These are phyloP conservation scores for Salix suchowensis DNA, from an alignment of 345 rosid species.

Conservation along the genomic window DNA sequence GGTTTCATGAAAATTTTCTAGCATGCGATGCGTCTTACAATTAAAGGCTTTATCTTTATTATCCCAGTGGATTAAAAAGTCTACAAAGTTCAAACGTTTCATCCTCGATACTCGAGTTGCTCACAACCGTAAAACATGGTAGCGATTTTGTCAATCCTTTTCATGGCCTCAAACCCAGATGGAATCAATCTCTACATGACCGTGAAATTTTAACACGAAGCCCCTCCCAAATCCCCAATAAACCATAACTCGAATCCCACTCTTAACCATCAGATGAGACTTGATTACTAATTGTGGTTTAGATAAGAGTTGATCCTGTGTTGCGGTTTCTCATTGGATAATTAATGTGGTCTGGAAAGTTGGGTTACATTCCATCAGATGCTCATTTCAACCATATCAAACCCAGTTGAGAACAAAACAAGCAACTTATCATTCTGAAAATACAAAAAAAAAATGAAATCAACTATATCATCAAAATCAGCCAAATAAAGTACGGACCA, in stretches of 20 bases:
- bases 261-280: not conserved
- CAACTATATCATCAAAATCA: too few species aligned
- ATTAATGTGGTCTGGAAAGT: not conserved
- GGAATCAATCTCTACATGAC: not conserved
- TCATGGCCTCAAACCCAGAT: not conserved
- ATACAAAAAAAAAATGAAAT: too few species aligned
- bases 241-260: not conserved
- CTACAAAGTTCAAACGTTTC: not conserved
- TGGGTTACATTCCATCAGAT: not conserved
- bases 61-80: not conserved
- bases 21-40: not conserved
- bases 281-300: not conserved
- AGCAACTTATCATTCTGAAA: too few species aligned
- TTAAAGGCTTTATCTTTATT: not conserved
- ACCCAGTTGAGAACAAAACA: too few species aligned
- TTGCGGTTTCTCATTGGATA: not conserved
- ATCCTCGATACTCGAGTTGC: not conserved
- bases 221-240: not conserved
- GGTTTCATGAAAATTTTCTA: not conserved
- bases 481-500: too few species aligned
- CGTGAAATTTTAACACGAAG: not conserved
- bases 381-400: slow-evolving; percentile 8
- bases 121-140: not conserved
- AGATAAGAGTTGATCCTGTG: not conserved
- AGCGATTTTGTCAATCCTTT: not conserved